Base-by-base conservation (phyloP, 805 yeast genomes). In the Candida nitratophila region DNA sequence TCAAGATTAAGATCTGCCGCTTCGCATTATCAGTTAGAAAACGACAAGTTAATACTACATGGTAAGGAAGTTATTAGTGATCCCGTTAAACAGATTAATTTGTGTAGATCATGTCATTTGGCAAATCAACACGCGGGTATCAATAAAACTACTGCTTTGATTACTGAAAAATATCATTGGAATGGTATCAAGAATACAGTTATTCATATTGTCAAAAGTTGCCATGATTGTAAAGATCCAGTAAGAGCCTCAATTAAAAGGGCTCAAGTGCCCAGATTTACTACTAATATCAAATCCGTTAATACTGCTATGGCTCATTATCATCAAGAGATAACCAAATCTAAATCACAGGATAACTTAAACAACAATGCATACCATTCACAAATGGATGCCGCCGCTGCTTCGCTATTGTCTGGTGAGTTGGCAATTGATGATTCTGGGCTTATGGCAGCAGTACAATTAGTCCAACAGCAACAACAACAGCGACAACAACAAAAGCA, bases 141-240 rank as follows among this genome's bases (percentile, higher is more conserved):
- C 49, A 91, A 91, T 65, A 86, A 83, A 56, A 82, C 95, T 2
- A 89, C 96, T 0, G 68, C 91, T 0, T 65, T 75, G 16, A 77
- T 93, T 16, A 77, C 90, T 1, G 93, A 85, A 49, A 76, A 77
- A 52, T 91, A 85, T 53, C 95, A 88, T 61, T 91, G 98, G 97
- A 77, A 88, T 1, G 76, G 95, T 42, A 85, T 91, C 50, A 90
- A 93, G 63, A 88, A 79, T 45, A 87, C 96, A 0, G 96, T 86
- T 1, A 81, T 85, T 1, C 77, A 79, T 27, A 91, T 87, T 1
- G 81, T 90, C 43, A 71, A 82, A 44, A 76, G 79, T 47, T 93
- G 98, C 60, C 69, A 72, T 2, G 83, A 79, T 41, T 91, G 98
- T 61, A 69, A 83, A 33, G 82, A 79, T 48, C 71, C 58, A 1